Evolutionary conservation across 176 grass and related monocot species (phyloP).

Genomic region (Eremochloa ophiuroides): DNA sequence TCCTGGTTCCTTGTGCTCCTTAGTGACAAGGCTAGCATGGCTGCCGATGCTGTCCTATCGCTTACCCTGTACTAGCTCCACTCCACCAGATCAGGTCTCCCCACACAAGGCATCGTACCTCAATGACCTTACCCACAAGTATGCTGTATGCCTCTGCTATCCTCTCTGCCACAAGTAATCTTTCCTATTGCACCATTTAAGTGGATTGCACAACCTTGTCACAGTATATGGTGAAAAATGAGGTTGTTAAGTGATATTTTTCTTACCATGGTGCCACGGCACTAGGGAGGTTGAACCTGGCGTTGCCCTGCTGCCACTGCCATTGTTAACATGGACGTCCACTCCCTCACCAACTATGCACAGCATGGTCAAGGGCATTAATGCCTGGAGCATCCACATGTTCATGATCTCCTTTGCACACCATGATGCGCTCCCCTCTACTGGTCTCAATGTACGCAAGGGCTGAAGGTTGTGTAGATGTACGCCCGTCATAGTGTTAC

Average conservation of each 20-base stretch:
- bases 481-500: no score
- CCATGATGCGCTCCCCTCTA: constrained; percentile 75
- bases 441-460: constrained; percentile 76
- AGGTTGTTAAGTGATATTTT: no score
- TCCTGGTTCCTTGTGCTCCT: constrained; percentile 57
- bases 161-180: constrained; percentile 70
- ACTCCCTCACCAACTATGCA: constrained; percentile 79
- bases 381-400: constrained; percentile 91
- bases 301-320: no score
- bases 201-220: no score
- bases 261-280: no score
- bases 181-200: no score
- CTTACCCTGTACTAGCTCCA: constrained; percentile 65
- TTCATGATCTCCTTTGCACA: constrained; percentile 94
- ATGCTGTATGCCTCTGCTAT: constrained; percentile 65
- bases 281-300: no score
- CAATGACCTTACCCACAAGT: constrained; percentile 82
- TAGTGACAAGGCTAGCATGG: constrained; percentile 56
- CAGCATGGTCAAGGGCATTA: constrained; percentile 92
- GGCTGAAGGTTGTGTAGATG: no score
- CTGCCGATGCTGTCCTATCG: constrained; percentile 64
- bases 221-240: no score
- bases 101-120: constrained; percentile 81
- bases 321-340: constrained; percentile 77
- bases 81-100: constrained; percentile 88